Conservation (phyloP, 2,329 filamentous ascomycete genomes). For the Aspergillus pseudoterreus region DNA sequence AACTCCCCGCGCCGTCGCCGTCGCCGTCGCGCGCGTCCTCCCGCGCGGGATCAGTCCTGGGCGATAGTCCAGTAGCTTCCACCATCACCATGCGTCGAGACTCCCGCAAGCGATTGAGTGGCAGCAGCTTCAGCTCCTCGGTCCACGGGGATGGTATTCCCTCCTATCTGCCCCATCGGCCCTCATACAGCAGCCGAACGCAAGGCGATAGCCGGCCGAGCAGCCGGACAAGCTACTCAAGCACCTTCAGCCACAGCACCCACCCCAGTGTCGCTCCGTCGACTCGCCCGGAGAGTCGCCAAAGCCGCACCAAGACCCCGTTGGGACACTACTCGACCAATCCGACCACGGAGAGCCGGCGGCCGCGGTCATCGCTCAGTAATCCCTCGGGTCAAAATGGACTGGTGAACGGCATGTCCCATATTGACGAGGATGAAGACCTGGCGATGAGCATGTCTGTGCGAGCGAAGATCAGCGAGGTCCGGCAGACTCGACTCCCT, state of each 20-base stretch:
- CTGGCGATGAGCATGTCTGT: constrained; percentile 42
- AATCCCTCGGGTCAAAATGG: constrained; percentile 55
- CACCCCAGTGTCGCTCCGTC: constrained; percentile 34
- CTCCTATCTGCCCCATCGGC: constrained; percentile 33
- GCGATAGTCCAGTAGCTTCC: constrained; percentile 49
- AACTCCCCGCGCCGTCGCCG: constrained; percentile 74
- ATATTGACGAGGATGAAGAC: constrained; percentile 51
- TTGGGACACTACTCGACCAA: constrained; percentile 53
- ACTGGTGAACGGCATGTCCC: constrained; percentile 54
- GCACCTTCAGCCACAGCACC: constrained; percentile 39
- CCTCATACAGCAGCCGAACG: constrained; percentile 47
- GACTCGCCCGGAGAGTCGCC: constrained; percentile 62
- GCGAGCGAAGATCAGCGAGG: constrained; percentile 20
- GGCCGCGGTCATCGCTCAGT: constrained; percentile 69
- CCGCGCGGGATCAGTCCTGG: constrained; percentile 51
- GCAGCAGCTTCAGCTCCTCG: constrained; percentile 40
- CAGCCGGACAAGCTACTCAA: constrained; percentile 64
- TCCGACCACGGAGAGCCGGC: constrained; percentile 48
- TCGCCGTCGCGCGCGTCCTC: constrained; percentile 82
- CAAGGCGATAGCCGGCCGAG: constrained; percentile 61
- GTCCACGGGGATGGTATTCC: constrained; percentile 33
- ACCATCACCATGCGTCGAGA: constrained; percentile 54
- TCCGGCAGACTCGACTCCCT: constrained; percentile 34
- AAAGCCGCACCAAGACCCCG: constrained; percentile 63
- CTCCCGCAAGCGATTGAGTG: constrained; percentile 39